Base-by-base conservation (phyloP, 2,329 filamentous ascomycete genomes). In the Diaporthe vexans region DNA sequence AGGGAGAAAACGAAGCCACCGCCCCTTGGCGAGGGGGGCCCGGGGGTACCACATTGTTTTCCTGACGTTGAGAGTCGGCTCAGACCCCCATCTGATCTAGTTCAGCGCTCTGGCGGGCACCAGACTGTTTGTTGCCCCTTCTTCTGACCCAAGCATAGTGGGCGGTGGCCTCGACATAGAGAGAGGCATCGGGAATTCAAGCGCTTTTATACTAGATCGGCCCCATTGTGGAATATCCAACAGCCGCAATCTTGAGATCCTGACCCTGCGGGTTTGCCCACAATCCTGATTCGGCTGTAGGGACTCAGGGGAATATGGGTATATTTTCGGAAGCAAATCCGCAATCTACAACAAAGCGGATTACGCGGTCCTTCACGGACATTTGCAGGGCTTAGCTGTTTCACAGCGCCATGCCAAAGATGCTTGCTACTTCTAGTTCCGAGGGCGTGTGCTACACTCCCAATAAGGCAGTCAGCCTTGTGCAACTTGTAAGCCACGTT, bases 361-460 rank as follows among this genome's bases (percentile, higher is more conserved):
- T 51, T 65, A 65, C 19, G 61, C 61, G 61, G 46, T 52, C 33
- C 33, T 40, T 15, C 21, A 37, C 46, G 63, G 63, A 13, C 11
- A 37, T 46, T 46, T 52, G 43, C 61, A 67, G 43, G 43, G 33
- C 63, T 52, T 52, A 29, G 46, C 43, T 51, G 46, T 67, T 52
- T 46, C 63, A 67, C 63, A 26, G 17, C 63, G 33, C 54, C 21
- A 21, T 67, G 63, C 63, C 63, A 67, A 67, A 67, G 19, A 9
- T 67, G 63, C 63, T 67, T 67, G 63, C 21, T 67, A 10, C 29
- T 54, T 19, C 26, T 52, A 52, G 48, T 37, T 11, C 19, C 24
- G 33, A 15, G 21, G 13, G 29, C 15, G 4, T 67, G 46, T 35
- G 43, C n/a, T 13, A 52, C 46, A 52, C 3, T 13, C 26, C 33